phyloP scores from a whole-genome alignment of 2,329 filamentous ascomycete species.

The Penicillium sp. region DNA sequence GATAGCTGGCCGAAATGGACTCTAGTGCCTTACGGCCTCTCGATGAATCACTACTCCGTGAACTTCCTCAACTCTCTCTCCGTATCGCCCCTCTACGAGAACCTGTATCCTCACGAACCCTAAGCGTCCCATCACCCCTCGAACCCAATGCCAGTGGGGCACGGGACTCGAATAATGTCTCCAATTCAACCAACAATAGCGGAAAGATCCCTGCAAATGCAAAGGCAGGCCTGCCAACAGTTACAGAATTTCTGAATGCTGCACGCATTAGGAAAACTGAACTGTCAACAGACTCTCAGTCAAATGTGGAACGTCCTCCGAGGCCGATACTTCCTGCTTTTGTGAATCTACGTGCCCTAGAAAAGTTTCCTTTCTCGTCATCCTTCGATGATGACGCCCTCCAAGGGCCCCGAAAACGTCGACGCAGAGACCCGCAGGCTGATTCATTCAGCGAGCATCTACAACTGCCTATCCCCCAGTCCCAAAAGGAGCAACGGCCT shows the following conservation, averaged over 20 bases:
- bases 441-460: constrained; percentile 46
- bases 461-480: constrained; percentile 48
- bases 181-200: constrained; percentile 27
- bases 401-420: constrained; percentile 42
- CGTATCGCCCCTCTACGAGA: constrained; percentile 50
- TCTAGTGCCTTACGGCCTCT: constrained; percentile 30
- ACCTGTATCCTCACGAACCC: constrained; percentile 42
- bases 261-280: constrained; percentile 39
- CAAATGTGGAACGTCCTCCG: constrained; percentile 38
- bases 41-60: constrained; percentile 44
- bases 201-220: constrained; percentile 34
- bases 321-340: constrained; percentile 46
- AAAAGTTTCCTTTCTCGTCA: constrained; percentile 43
- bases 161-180: constrained; percentile 30
- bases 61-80: constrained; percentile 44
- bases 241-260: constrained; percentile 38
- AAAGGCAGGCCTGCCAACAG: constrained; percentile 29
- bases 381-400: constrained; percentile 38
- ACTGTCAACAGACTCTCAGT: constrained; percentile 27
- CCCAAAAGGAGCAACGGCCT: constrained; percentile 46
- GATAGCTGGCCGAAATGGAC: constrained; percentile 3
- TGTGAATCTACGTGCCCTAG: constrained; percentile 48
- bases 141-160: constrained; percentile 43
- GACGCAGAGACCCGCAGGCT: constrained; percentile 41
- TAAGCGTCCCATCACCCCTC: constrained; percentile 45